Evolutionary conservation across 2,329 filamentous ascomycete genomes (phyloP).

Genomic region (Sclerotinia spermophila): DNA sequence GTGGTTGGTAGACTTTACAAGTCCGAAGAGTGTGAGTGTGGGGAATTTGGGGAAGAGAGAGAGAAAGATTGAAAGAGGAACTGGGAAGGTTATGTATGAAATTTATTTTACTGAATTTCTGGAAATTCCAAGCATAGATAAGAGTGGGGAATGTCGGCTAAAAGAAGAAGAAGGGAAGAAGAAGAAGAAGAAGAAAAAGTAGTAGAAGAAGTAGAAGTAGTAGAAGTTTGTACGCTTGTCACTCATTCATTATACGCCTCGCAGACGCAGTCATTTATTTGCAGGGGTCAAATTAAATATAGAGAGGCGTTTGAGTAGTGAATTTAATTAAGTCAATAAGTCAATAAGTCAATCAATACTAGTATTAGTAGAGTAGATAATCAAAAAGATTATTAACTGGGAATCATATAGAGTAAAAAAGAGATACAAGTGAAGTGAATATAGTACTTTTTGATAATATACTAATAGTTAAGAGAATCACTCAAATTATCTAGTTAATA

Average conservation of each 20-base stretch:
- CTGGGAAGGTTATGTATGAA: background rate
- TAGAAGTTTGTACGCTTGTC: too few relatives aligned
- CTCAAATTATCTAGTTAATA: too few relatives aligned
- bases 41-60: background rate
- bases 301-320: background rate
- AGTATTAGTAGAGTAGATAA: too few relatives aligned
- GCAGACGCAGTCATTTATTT: too few relatives aligned
- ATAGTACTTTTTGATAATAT: background rate
- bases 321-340: background rate
- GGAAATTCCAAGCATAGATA: background rate
- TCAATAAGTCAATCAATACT: background rate
- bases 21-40: constrained; percentile 4
- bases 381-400: too few relatives aligned
- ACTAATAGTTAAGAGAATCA: too few relatives aligned
- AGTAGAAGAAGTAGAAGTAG: too few relatives aligned
- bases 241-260: too few relatives aligned
- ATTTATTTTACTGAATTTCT: background rate
- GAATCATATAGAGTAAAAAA: background rate
- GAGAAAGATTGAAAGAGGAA: background rate
- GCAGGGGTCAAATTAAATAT: background rate
- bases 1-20: background rate
- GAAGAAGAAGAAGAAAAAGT: too few relatives aligned
- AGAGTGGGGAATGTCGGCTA: background rate
- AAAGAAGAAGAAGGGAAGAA: background rate
- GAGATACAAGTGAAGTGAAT: background rate